phyloP scores from a whole-genome alignment of 176 grass and related monocot species.

The Aegilops speltoides region DNA sequence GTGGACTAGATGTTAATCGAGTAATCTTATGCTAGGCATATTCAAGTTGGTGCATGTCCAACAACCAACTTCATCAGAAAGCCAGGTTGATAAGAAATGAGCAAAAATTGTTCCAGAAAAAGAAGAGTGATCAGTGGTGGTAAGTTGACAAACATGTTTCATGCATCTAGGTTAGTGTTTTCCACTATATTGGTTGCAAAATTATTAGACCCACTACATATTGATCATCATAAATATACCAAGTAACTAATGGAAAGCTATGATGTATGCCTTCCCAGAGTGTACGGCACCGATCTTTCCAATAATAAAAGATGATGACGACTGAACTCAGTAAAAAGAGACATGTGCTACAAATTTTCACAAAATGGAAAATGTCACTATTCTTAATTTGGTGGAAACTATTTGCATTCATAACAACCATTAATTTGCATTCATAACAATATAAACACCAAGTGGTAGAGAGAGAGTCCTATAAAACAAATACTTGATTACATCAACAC shows the following conservation, averaged over 20 bases:
- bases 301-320: not conserved
- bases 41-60: not conserved
- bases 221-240: not conserved
- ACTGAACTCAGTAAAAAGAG: not conserved
- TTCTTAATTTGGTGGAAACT: not conserved
- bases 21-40: constrained; percentile 1
- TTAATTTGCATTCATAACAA: not conserved
- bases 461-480: not conserved
- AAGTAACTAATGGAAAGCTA: not conserved
- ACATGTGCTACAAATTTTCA: not conserved
- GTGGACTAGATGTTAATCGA: constrained; percentile 7
- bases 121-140: not conserved
- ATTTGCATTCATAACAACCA: not conserved
- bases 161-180: not conserved
- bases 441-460: not conserved
- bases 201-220: constrained; percentile 2
- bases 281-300: not conserved
- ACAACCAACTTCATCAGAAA: not conserved
- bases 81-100: not conserved
- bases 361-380: not conserved
- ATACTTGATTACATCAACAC: not conserved
- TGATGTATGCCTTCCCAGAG: not conserved
- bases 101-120: not conserved
- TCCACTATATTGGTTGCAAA: not conserved
- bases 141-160: constrained; percentile 17